These are phyloP conservation scores for Apiospora sp. DNA, from an alignment of 2,329 filamentous ascomycete genomes.

Conservation along the genomic window DNA sequence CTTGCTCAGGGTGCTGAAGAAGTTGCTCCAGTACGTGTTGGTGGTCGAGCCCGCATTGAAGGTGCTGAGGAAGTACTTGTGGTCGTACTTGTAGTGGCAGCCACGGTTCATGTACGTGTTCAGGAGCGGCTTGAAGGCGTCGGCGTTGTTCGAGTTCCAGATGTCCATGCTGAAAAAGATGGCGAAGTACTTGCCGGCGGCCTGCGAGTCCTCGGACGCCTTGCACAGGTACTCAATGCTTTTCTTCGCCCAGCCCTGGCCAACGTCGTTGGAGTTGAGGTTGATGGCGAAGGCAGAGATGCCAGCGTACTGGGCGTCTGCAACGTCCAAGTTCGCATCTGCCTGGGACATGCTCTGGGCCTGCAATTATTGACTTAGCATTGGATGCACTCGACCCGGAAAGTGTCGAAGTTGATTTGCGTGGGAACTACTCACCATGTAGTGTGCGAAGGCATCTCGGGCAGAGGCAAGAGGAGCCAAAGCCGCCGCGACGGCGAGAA, in stretches of 20 bases:
- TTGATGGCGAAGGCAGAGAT: slow-evolving; percentile 20
- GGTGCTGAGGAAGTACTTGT: slow-evolving; percentile 16
- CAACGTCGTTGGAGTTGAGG: neutral
- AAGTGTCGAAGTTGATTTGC: neutral
- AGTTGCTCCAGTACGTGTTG: slow-evolving; percentile 12
- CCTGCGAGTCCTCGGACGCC: neutral
- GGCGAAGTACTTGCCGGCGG: neutral
- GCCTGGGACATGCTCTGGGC: slow-evolving; percentile 3
- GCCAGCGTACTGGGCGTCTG: slow-evolving; percentile 13
- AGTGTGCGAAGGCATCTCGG: slow-evolving; percentile 22
- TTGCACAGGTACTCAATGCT: slow-evolving; percentile 1
- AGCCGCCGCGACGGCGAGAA: slow-evolving; percentile 3
- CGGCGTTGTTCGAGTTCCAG: neutral
- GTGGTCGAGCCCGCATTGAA: slow-evolving; percentile 7
- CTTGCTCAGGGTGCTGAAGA: neutral
- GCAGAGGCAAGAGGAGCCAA: slow-evolving; percentile 18
- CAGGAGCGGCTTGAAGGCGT: slow-evolving; percentile 3
- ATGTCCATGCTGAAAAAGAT: slow-evolving; percentile 20
- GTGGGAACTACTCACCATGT: slow-evolving; percentile 12
- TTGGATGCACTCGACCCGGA: neutral
- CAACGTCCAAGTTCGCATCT: slow-evolving; percentile 1
- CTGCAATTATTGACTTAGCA: neutral
- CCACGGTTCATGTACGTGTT: slow-evolving; percentile 10
- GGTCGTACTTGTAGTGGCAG: slow-evolving; percentile 18
- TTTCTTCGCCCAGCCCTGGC: neutral